Evolutionary conservation across 2,329 filamentous ascomycete species (phyloP).

Genomic region (Pseudophaeomoniella oleicola): DNA sequence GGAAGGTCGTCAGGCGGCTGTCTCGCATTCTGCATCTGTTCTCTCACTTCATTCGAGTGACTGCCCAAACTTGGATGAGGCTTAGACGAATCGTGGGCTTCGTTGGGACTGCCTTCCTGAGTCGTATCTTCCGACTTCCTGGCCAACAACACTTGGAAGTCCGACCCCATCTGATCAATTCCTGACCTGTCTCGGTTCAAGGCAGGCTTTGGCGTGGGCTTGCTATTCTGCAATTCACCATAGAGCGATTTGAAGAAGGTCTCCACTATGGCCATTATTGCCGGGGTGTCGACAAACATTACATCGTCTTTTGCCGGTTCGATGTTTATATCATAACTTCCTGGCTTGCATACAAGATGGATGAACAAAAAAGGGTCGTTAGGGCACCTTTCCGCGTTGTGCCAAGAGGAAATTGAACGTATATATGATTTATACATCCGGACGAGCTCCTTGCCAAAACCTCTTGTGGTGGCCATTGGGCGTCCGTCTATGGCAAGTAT

Average conservation of each 20-base stretch:
- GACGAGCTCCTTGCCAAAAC: constrained; percentile 38
- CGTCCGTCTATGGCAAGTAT: constrained; percentile 44
- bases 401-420: constrained; percentile 17
- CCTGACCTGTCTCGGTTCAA: constrained; percentile 8
- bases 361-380: constrained; percentile 43
- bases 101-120: neutral
- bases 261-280: constrained; percentile 28
- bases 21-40: neutral
- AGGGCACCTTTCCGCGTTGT: constrained; percentile 10
- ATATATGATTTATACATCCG: constrained; percentile 36
- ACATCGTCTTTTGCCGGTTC: constrained; percentile 51
- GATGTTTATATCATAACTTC: constrained; percentile 46
- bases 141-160: constrained; percentile 12
- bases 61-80: neutral
- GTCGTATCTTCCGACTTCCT: constrained; percentile 4
- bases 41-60: neutral
- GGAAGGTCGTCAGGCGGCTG: constrained; percentile 1
- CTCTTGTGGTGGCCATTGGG: constrained; percentile 35
- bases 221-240: constrained; percentile 11
- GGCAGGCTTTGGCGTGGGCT: too few relatives aligned
- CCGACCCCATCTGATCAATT: constrained; percentile 5
- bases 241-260: constrained; percentile 28
- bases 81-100: neutral
- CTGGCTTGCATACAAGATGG: constrained; percentile 36
- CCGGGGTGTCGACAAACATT: constrained; percentile 35